A percentile compares a stretch with the other conserved stretches of the same genome.
These are phyloP conservation scores for Ganoderma multipileum DNA, from an alignment of 1,284 basidiomycete species.

Conservation along the genomic window DNA sequence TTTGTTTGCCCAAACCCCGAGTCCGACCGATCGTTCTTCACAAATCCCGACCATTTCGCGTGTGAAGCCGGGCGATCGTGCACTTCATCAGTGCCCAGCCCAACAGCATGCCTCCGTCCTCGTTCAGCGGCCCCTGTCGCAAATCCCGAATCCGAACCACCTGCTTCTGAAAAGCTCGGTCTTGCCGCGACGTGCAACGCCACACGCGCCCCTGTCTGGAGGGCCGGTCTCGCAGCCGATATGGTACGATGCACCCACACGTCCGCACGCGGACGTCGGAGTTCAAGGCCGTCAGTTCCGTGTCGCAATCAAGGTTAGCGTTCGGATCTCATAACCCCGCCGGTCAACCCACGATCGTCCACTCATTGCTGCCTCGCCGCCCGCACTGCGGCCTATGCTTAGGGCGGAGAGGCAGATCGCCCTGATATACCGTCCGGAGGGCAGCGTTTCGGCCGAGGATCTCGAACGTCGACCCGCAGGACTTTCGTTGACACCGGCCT, in stretches of 20 bases:
- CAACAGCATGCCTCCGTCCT: neutral
- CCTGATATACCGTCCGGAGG: neutral
- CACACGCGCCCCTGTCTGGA: conserved; percentile 3
- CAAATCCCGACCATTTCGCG: neutral
- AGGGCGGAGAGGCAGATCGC: conserved; percentile 2
- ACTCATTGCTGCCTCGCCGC: conserved; percentile 1
- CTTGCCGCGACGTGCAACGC: neutral
- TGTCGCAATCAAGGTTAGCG: conserved; percentile 3
- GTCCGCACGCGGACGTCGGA: neutral
- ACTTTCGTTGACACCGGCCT: conserved; percentile 5
- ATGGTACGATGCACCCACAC: neutral
- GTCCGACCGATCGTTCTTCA: neutral
- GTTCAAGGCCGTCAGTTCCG: conserved; percentile 4
- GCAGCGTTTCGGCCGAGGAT: neutral
- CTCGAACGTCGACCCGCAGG: neutral
- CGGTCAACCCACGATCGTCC: conserved; percentile 10
- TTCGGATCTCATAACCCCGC: neutral
- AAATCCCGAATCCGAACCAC: neutral
- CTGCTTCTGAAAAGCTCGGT: neutral
- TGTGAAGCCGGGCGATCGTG: conserved; percentile 1
- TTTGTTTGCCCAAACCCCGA: neutral
- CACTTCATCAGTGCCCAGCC: neutral
- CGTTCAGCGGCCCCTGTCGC: neutral
- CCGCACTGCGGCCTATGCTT: neutral
- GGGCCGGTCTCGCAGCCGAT: neutral